Percentiles rank a stretch among this genome's conserved stretches.
Evolutionary conservation across 78 protist genomes (phyloP).

Genomic region (Speleostelium caveatum): DNA sequence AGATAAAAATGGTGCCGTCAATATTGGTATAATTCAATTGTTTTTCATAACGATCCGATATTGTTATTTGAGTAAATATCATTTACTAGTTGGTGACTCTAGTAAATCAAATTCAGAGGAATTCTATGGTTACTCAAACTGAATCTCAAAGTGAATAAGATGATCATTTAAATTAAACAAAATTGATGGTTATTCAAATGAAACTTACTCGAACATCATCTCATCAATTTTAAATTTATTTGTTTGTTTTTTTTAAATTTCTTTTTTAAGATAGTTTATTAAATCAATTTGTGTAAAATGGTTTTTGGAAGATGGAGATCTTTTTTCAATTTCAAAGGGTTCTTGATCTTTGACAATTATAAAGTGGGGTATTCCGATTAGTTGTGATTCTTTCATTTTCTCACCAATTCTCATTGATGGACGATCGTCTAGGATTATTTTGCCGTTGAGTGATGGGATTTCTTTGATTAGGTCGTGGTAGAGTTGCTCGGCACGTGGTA

Average conservation of each 20-base stretch:
- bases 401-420: not conserved
- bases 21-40: not conserved
- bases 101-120: no score
- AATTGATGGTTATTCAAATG: no score
- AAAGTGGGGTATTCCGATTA: slow-evolving; percentile 40
- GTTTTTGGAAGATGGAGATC: not conserved
- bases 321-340: slow-evolving; percentile 4
- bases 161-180: no score
- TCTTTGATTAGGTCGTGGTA: slow-evolving; percentile 6
- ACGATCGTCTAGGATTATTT: slow-evolving; percentile 34
- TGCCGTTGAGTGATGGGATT: slow-evolving; percentile 8
- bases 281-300: not conserved
- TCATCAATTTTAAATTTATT: not conserved
- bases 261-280: slow-evolving; percentile 12
- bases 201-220: not conserved
- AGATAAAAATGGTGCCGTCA: not conserved
- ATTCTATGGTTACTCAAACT: not conserved
- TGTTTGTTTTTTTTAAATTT: not conserved
- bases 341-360: slow-evolving; percentile 1
- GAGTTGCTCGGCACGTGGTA: slow-evolving; percentile 1
- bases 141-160: not conserved
- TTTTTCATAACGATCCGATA: not conserved
- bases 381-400: slow-evolving; percentile 26
- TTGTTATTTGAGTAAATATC: no score
- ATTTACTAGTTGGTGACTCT: no score